A percentile compares a stretch with the other conserved stretches of the same genome.
Conservation (phyloP, 495 filamentous ascomycete species). For the Penicillium odoratum region DNA sequence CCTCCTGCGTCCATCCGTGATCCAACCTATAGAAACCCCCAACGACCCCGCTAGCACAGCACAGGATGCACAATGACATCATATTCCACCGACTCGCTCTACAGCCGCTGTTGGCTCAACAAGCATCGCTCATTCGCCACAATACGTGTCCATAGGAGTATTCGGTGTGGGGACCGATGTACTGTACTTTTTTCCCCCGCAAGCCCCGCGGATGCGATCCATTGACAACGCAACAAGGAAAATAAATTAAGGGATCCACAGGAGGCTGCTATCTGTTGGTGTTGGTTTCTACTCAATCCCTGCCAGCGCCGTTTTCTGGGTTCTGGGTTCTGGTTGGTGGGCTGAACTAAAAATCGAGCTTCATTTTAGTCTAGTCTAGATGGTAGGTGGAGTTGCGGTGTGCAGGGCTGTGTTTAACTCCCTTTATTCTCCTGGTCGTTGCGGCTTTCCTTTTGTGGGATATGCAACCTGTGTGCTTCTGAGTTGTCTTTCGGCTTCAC, state of each 20-base stretch:
- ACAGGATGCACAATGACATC: conserved; percentile 5
- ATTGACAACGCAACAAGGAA: neutral
- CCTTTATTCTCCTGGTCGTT: no score
- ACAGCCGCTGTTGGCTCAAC: conserved; percentile 5
- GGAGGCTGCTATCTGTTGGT: neutral
- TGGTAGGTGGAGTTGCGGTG: no score
- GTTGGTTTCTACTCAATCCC: neutral
- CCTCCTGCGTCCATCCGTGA: neutral
- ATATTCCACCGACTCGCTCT: neutral
- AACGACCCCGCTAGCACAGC: neutral
- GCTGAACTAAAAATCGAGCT: neutral
- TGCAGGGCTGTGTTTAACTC: no score
- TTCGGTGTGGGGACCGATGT: neutral
- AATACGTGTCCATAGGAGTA: neutral
- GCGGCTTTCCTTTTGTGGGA: no score
- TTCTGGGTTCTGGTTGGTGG: neutral
- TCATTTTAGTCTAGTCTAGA: no score
- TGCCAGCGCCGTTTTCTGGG: neutral
- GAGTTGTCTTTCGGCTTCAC: no score
- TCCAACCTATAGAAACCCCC: neutral
- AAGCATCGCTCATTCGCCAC: conserved; percentile 2
- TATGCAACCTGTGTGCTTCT: no score
- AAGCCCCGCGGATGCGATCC: neutral
- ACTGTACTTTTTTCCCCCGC: neutral
- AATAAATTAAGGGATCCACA: neutral